These are phyloP conservation scores for Discostella stelligera DNA, from an alignment of 352 stramenopile species.

Conservation along the genomic window DNA sequence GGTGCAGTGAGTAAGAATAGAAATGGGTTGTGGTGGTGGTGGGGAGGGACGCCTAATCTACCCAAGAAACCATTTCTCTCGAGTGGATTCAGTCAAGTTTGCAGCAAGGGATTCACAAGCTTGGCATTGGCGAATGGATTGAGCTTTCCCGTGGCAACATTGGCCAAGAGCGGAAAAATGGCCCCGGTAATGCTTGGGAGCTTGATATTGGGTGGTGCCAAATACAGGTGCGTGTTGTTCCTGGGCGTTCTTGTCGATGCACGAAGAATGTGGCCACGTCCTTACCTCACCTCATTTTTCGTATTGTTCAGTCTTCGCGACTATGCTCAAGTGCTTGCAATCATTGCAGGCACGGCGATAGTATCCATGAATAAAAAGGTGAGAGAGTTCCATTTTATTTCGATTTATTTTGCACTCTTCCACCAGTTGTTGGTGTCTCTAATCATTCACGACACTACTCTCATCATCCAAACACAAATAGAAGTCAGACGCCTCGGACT, in stretches of 20 bases:
- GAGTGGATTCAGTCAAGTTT: conserved; percentile 78
- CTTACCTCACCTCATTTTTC: background rate
- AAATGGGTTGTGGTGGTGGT: conserved; percentile 13
- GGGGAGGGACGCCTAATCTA: conserved; percentile 53
- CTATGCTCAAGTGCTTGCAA: conserved; percentile 80
- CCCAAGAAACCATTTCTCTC: conserved; percentile 61
- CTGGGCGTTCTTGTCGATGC: background rate
- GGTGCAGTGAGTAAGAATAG: background rate
- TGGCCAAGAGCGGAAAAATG: conserved; percentile 99
- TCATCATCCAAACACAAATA: conserved; percentile 7
- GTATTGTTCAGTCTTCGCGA: conserved; percentile 60
- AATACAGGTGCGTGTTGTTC: conserved; percentile 47
- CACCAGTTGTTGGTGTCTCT: background rate
- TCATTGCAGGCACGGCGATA: conserved; percentile 82
- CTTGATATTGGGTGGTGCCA: conserved; percentile 90
- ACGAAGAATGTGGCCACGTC: background rate
- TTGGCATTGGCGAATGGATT: conserved; percentile 86
- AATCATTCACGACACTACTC: background rate
- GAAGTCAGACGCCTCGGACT: conserved; percentile 38
- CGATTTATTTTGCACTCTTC: background rate
- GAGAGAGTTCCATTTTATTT: background rate
- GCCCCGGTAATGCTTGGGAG: conserved; percentile 94
- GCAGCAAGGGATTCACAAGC: conserved; percentile 82
- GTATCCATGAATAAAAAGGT: conserved; percentile 82
- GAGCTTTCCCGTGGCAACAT: conserved; percentile 95